These are phyloP conservation scores for Pyrrhoderma lamaoense DNA, from an alignment of 1,284 basidiomycete genomes.

Conservation along the genomic window DNA sequence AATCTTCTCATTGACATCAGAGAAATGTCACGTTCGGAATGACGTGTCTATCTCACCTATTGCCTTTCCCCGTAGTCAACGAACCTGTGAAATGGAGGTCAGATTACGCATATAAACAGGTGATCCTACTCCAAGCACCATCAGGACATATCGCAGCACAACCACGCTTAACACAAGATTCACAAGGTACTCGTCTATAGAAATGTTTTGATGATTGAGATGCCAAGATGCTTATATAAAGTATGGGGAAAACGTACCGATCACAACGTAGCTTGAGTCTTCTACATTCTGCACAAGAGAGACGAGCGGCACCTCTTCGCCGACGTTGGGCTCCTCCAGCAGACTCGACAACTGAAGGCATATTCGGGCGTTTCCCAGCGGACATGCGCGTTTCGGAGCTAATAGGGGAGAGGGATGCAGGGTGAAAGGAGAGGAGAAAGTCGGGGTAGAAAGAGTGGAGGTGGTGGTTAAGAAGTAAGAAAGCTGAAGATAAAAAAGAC, in stretches of 20 bases:
- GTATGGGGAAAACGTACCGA: slow-evolving; percentile 44
- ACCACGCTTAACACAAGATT: slow-evolving; percentile 44
- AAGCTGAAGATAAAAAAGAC: neutral
- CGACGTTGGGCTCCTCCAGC: slow-evolving; percentile 16
- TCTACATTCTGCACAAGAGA: slow-evolving; percentile 72
- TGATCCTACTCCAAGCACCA: slow-evolving; percentile 28
- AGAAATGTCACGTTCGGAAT: neutral
- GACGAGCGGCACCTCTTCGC: slow-evolving; percentile 60
- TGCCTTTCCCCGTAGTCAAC: slow-evolving; percentile 66
- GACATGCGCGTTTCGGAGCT: neutral
- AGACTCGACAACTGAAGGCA: neutral
- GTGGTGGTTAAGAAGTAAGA: slow-evolving; percentile 2
- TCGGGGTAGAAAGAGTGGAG: neutral
- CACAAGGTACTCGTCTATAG: slow-evolving; percentile 26
- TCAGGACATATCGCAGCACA: slow-evolving; percentile 65
- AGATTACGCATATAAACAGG: neutral
- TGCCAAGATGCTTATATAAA: neutral
- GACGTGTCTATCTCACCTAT: slow-evolving; percentile 43
- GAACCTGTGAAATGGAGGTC: slow-evolving; percentile 41
- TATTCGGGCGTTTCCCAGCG: slow-evolving; percentile 4
- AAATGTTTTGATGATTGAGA: neutral
- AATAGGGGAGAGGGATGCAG: neutral
- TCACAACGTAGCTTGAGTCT: slow-evolving; percentile 75
- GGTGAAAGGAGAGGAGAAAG: slow-evolving; percentile 3
- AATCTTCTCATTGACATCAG: slow-evolving; percentile 38